Conservation (phyloP, 805 yeast genomes). For the Kluyveromyces dobzhanskii region DNA sequence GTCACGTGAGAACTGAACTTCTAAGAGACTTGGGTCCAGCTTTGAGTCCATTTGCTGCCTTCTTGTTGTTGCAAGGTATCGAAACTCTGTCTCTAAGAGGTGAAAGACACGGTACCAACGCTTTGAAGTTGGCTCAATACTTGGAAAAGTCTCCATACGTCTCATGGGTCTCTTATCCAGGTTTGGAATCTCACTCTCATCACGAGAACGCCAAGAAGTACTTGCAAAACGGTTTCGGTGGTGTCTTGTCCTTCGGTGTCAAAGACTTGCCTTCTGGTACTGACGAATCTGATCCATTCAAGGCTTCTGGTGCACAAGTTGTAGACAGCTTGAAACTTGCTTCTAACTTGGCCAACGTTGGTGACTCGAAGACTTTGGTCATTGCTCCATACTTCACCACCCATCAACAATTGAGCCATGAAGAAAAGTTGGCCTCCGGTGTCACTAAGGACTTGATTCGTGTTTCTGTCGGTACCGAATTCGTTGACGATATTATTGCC, state of each 20-base stretch:
- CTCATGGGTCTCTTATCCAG: slow-evolving; percentile 88
- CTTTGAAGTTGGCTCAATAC: slow-evolving; percentile 69
- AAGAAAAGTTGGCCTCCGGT: slow-evolving; percentile 76
- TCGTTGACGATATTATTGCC: slow-evolving; percentile 79
- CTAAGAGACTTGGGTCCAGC: slow-evolving; percentile 90
- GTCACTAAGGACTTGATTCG: slow-evolving; percentile 85
- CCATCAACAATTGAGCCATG: slow-evolving; percentile 81
- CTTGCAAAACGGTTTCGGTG: slow-evolving; percentile 74
- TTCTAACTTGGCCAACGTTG: slow-evolving; percentile 92
- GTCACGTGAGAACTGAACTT: slow-evolving; percentile 73
- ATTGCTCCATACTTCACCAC: slow-evolving; percentile 96
- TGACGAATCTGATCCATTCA: slow-evolving; percentile 49
- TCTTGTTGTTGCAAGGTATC: slow-evolving; percentile 81
- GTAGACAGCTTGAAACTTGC: slow-evolving; percentile 81
- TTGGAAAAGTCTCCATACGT: slow-evolving; percentile 69
- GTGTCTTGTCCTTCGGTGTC: slow-evolving; percentile 84
- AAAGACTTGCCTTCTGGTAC: slow-evolving; percentile 45
- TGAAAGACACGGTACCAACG: slow-evolving; percentile 83
- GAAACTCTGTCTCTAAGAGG: slow-evolving; percentile 91
- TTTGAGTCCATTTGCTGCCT: slow-evolving; percentile 81
- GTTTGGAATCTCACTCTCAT: slow-evolving; percentile 67
- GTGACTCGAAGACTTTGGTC: slow-evolving; percentile 91
- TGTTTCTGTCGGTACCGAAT: slow-evolving; percentile 85
- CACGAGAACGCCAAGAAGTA: slow-evolving; percentile 82
- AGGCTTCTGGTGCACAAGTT: slow-evolving; percentile 72